These are phyloP conservation scores for Barbatosphaeria neglecta DNA, from an alignment of 495 filamentous ascomycete genomes.

Conservation along the genomic window DNA sequence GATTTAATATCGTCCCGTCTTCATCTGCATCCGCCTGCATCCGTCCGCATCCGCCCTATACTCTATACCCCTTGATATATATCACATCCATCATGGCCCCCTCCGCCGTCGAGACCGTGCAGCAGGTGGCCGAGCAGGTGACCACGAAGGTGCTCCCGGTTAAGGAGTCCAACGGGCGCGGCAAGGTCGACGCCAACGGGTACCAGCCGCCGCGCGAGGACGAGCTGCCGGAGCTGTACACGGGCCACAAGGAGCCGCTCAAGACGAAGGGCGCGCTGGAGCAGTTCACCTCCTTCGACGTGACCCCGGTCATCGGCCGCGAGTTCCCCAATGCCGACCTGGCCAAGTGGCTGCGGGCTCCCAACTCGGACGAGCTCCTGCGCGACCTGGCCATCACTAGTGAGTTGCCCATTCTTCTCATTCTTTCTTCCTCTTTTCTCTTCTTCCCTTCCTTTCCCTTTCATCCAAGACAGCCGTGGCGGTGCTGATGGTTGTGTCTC, in stretches of 20 bases:
- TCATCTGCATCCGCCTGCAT: neutral
- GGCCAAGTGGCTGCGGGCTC: conserved; percentile 48
- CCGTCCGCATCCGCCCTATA: neutral
- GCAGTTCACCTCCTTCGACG: conserved; percentile 46
- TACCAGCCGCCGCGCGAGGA: neutral
- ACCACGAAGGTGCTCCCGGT: conserved; percentile 15
- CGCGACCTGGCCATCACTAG: conserved; percentile 49
- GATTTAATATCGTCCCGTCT: neutral
- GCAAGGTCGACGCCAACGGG: neutral
- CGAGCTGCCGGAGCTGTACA: conserved; percentile 6
- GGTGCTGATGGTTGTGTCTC: no score
- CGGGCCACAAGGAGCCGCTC: conserved; percentile 28
- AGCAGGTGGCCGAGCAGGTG: conserved; percentile 12
- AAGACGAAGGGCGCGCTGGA: conserved; percentile 43
- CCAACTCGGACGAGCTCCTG: conserved; percentile 54
- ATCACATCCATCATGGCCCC: conserved; percentile 14
- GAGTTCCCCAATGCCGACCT: conserved; percentile 52
- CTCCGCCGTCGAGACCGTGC: conserved; percentile 15
- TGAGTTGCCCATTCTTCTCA: no score
- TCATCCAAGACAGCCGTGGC: no score
- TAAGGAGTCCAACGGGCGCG: conserved; percentile 2
- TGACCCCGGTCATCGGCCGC: conserved; percentile 56
- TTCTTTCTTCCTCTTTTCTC: no score
- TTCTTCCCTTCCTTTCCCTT: no score
- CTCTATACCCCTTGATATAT: neutral